These are phyloP conservation scores for Takashimella koratensis DNA, from an alignment of 1,284 basidiomycete species.

Conservation along the genomic window DNA sequence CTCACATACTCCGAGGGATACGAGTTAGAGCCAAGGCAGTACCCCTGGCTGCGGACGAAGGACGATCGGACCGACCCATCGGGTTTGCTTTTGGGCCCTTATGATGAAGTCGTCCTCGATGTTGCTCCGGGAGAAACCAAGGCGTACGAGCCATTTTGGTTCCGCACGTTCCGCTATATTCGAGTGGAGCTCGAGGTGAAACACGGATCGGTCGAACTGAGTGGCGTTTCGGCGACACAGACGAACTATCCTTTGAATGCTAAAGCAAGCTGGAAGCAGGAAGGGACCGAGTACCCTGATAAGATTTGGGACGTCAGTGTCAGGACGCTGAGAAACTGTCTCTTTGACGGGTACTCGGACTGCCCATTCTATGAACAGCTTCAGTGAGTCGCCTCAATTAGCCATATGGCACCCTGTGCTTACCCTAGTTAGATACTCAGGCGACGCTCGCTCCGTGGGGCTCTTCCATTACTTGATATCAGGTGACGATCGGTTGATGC, in stretches of 20 bases:
- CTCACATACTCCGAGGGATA: slow-evolving; percentile 32
- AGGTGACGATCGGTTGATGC: slow-evolving; percentile 27
- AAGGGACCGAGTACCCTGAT: slow-evolving; percentile 9
- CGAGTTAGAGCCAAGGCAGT: slow-evolving; percentile 18
- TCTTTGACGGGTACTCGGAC: slow-evolving; percentile 34
- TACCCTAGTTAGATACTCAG: slow-evolving; percentile 18
- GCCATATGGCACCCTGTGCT: not conserved
- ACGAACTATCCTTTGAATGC: slow-evolving; percentile 28
- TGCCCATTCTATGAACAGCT: slow-evolving; percentile 37
- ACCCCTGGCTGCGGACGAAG: slow-evolving; percentile 29
- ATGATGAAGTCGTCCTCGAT: slow-evolving; percentile 19
- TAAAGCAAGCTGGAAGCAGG: slow-evolving; percentile 22
- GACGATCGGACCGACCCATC: slow-evolving; percentile 20
- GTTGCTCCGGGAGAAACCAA: slow-evolving; percentile 7
- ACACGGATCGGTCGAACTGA: no score
- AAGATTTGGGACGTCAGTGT: slow-evolving; percentile 27
- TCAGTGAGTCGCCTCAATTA: slow-evolving; percentile 15
- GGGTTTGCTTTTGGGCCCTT: slow-evolving; percentile 23
- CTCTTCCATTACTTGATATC: slow-evolving; percentile 32
- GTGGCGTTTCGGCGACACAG: slow-evolving; percentile 16
- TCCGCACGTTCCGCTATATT: slow-evolving; percentile 25
- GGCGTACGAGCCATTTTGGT: slow-evolving; percentile 33
- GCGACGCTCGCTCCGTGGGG: slow-evolving; percentile 24
- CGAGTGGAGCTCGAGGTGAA: slow-evolving; percentile 12
- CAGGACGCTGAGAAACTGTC: slow-evolving; percentile 31